Percentiles rank a stretch among this genome's conserved stretches.
Evolutionary conservation across 208 protist species (phyloP).

Genomic region (Trypanosoma lewisi): DNA sequence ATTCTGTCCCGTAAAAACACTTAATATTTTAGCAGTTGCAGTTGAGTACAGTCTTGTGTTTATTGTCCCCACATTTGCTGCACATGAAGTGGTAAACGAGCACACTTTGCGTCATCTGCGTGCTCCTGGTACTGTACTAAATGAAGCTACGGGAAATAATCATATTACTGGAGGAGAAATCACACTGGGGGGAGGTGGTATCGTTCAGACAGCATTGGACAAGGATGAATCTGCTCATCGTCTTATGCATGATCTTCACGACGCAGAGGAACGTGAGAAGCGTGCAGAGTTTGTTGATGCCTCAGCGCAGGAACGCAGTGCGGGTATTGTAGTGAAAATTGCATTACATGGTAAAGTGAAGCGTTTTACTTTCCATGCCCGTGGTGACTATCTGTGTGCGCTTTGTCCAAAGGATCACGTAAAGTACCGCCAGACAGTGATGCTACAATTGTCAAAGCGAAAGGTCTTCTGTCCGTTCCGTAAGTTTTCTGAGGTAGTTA

Average conservation of each 20-base stretch:
- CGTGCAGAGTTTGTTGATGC: constrained; percentile 87
- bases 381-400: constrained; percentile 89
- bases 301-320: constrained; percentile 61
- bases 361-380: constrained; percentile 84
- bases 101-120: constrained; percentile 86
- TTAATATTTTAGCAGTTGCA: constrained; percentile 89
- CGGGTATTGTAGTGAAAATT: constrained; percentile 88
- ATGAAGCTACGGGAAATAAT: not conserved
- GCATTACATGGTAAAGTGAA: constrained; percentile 89
- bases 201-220: constrained; percentile 80
- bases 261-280: constrained; percentile 85
- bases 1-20: constrained; percentile 92
- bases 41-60: constrained; percentile 90
- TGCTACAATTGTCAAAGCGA: constrained; percentile 92
- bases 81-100: constrained; percentile 81
- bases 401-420: constrained; percentile 93
- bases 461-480: constrained; percentile 92
- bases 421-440: constrained; percentile 91
- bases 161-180: constrained; percentile 44
- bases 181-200: constrained; percentile 66
- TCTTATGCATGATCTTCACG: constrained; percentile 71
- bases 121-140: constrained; percentile 47
- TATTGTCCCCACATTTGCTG: constrained; percentile 83
- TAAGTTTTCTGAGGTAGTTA: constrained; percentile 89
- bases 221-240: constrained; percentile 79